Base-by-base conservation (phyloP, 768 basidiomycete genomes). In the Russula abietina region DNA sequence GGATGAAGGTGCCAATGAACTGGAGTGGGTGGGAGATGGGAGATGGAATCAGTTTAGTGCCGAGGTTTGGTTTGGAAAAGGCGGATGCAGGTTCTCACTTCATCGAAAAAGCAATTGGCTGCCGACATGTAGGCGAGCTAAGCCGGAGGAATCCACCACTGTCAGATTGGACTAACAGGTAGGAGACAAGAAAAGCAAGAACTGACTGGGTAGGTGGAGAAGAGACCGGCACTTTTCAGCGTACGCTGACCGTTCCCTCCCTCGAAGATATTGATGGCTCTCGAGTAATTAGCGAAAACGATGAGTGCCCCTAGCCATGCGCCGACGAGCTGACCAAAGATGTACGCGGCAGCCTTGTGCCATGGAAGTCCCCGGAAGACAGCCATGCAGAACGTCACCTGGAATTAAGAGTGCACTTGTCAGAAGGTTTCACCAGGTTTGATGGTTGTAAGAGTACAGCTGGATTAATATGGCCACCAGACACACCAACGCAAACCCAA, bases 301-400 rank as follows among this genome's bases (percentile, higher is more conserved):
- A 84, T 70, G 4, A 79, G 81, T 22, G 80, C 81, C 19, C 85
- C 87, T 50, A 82, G 77, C 36, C 86, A 67, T 2, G 74, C 86
- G 32, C 87, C 88, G 57, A 87, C 70, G 17, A 86, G 59, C 70
- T 89, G 88, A 1, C 84, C 80, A 54, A 83, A 68, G 45, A 88
- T 81, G 70, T 84, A 91, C 22, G 67, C 78, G 1, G 89, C 89
- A 0, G 90, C 90, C 71, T 92, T 92, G 67, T 78, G 79, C 86
- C 88, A 88, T 0, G 90, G 87, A 73, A 93, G 92, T 48, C 79
- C 79, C 65, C 90, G 83, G 72, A 84, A 84, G 3, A 82, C 77
- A 4, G 87, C 88, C 52, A 91, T 69, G 11, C 83, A 78, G 51
- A 93, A 73, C 16, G 90, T 93, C 38, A 91, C 80, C 85, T 87